Conservation (phyloP, 75 land plant species). For the Pseudotsuga menziesii region DNA sequence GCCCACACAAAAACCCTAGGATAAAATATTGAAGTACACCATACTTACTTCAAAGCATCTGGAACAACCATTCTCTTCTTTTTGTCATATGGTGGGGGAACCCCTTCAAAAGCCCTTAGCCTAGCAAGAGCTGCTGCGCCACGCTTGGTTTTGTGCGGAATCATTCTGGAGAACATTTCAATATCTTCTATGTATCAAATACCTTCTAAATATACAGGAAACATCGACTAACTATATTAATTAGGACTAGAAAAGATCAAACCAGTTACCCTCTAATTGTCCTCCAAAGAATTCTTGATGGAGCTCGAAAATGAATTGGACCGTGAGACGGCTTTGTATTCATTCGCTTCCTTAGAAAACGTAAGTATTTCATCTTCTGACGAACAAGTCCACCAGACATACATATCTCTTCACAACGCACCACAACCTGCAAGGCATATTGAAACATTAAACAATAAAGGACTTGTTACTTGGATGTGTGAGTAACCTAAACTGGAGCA, state of each 20-base stretch:
- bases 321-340: constrained; percentile 57
- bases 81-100: constrained; percentile 53
- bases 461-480: too few relatives aligned
- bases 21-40: not conserved
- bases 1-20: not conserved
- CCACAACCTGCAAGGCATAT: constrained; percentile 15
- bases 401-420: constrained; percentile 45
- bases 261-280: constrained; percentile 37
- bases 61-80: constrained; percentile 56
- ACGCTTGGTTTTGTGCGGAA: constrained; percentile 56
- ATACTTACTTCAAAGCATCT: constrained; percentile 48
- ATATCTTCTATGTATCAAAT: not conserved
- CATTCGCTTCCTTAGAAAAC: constrained; percentile 51
- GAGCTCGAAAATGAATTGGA: constrained; percentile 49
- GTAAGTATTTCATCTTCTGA: constrained; percentile 50
- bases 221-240: not conserved
- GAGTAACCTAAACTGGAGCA: too few relatives aligned
- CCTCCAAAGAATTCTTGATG: constrained; percentile 49
- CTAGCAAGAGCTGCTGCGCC: constrained; percentile 46
- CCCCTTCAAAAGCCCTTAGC: constrained; percentile 47
- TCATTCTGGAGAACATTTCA: constrained; percentile 35
- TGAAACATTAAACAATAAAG: not conserved
- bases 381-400: constrained; percentile 43
- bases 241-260: not conserved
- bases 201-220: not conserved